Evolutionary conservation across 176 grass and related monocot species (phyloP), one percentile per base, ranked within the genome.

Genomic region (Eremochloa ophiuroides): DNA sequence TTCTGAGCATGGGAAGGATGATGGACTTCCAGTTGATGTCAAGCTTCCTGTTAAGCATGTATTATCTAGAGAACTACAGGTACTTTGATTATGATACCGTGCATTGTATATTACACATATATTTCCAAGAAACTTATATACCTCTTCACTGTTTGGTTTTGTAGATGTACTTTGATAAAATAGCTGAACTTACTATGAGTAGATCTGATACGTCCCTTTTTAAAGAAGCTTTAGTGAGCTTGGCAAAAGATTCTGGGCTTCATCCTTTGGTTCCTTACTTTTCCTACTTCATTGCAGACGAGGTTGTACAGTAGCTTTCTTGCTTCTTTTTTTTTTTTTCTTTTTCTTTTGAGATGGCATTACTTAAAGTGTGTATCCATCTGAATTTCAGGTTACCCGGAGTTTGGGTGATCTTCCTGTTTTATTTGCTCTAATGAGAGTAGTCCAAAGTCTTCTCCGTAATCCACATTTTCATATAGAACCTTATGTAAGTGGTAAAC

Each of bases 21-120:
- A 91, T 66, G 88, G 85, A 44, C 93, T 91, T 88, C 88, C 84
- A 22, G 84, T 93, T 69, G 92, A 93, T 50, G 61, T 98, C 74
- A 98, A 98, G 76, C 90, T 98, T 85, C 95, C 95, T 84, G 88
- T 98, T 84, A 98, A 98, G 77, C 95, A 98, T 81, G 85, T 98
- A 63, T 91, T 95, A 86, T 95, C 92, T 71, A 93, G 87, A 89
- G 95, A 95, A 80, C 75, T 98, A 14, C 90, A 95, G 86, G 95
- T 95, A 75, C 56, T 42, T 31, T 63, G 25, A 16, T 86, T 55
- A 64, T 63, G 5, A 27, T 46, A 62, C 61, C 60, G 51, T 39
- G 11, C 5, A 13, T 4, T 65, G 33, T 84, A 39, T 78, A 15
- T 69, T 68, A 55, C n/a, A 69, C 27, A 10, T 80, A 31, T 26